Evolutionary conservation across 805 yeast species (phyloP), one percentile per base, ranked within the genome.

Genomic region (Yarrowia sp.): DNA sequence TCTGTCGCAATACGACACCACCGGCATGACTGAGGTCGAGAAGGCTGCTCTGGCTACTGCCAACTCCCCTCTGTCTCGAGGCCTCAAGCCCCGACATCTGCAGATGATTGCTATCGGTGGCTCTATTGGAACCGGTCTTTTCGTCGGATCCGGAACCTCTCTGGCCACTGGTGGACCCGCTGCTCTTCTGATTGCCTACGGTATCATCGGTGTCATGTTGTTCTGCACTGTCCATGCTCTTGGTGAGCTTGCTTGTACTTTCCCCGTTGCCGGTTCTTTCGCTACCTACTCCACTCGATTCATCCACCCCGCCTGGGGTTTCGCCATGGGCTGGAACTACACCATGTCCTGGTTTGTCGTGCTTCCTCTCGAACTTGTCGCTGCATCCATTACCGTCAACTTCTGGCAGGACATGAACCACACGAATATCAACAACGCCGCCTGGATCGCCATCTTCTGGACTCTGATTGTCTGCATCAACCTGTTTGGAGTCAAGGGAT

Each of bases 31-130:
- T 14, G 80, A 78, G 64, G 75, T 76, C 26, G 81, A 80, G 70
- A 77, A 72, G 72, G 77, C 79, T n/a, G 78, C 80, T 42, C 72
- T 77, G 38, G 79, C 80, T 32, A 73, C 84, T 2, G 87, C 89
- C 35, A 80, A 82, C 71, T 80, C 90, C 2, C 92, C 90, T 2
- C 79, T 89, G 70, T 79, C 84, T 42, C 77, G 86, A 69, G 68
- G 70, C 11, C 77, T 79, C 68, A 78, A 77, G 71, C 73, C 74
- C 15, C 74, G 82, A 10, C 82, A 79, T 71, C 66, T 79, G 59
- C 79, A 77, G 70, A 87, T 90, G 87, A 89, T 91, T 73, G 92
- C 96, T 43, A 82, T 91, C 68, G 95, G 95, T 70, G 93, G 96
- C 61, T 84, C 88, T 72, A 86, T 87, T 58, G 92, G 92, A 73